Evolutionary conservation across 1,284 basidiomycete genomes (phyloP).

Genomic region (Cutaneotrichosporon spelunceum): DNA sequence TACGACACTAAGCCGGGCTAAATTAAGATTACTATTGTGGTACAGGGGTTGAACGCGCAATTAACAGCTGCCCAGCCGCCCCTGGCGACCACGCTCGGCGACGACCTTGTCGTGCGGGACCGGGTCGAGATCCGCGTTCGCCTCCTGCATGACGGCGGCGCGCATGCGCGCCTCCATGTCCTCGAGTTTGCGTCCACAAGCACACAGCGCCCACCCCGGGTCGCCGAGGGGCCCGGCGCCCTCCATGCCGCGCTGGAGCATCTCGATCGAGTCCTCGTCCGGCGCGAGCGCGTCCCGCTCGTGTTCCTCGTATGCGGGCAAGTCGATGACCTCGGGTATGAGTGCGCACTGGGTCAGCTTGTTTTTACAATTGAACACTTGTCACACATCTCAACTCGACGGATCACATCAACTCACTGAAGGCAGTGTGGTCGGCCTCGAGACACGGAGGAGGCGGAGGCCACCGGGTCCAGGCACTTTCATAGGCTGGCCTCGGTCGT

Average conservation of each 20-base stretch:
- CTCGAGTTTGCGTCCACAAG: slow-evolving; percentile 35
- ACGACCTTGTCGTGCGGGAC: slow-evolving; percentile 7
- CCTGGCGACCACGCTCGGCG: slow-evolving; percentile 8
- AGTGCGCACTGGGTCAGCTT: slow-evolving; percentile 14
- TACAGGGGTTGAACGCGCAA: not conserved
- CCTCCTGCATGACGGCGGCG: not conserved
- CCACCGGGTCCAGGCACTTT: slow-evolving; percentile 35
- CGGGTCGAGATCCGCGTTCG: not conserved
- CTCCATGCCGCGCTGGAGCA: not conserved
- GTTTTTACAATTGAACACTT: no score
- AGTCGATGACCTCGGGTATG: slow-evolving; percentile 20
- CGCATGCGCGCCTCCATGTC: slow-evolving; percentile 34
- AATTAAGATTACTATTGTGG: not conserved
- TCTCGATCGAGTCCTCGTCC: slow-evolving; percentile 7
- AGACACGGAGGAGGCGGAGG: slow-evolving; percentile 42
- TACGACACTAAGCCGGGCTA: no score
- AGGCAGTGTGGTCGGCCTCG: slow-evolving; percentile 39
- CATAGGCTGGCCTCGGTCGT: slow-evolving; percentile 28
- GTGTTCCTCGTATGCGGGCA: slow-evolving; percentile 20
- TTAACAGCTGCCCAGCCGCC: not conserved
- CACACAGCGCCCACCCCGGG: slow-evolving; percentile 28
- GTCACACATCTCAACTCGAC: no score
- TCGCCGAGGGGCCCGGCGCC: slow-evolving; percentile 3
- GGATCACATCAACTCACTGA: slow-evolving; percentile 23
- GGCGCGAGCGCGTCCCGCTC: slow-evolving; percentile 1